Evolutionary conservation across 2,329 filamentous ascomycete genomes (phyloP).

Genomic region (Pseudocercospora musae): DNA sequence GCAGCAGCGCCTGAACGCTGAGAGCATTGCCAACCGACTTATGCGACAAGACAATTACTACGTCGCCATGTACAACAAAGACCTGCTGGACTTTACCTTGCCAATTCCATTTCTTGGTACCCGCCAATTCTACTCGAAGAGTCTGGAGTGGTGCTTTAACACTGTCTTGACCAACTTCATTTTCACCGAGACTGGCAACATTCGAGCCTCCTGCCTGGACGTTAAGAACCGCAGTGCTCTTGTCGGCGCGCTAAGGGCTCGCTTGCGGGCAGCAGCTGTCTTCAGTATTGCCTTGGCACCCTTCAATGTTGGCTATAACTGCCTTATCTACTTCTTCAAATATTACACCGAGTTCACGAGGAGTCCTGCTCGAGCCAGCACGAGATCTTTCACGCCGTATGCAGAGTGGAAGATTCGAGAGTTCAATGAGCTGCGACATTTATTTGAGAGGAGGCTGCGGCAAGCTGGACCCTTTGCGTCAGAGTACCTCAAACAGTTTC

Average conservation of each 20-base stretch:
- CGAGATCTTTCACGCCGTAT: constrained; percentile 84
- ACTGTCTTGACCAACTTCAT: constrained; percentile 90
- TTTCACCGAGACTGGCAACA: constrained; percentile 84
- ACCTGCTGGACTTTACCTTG: constrained; percentile 81
- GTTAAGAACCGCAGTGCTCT: constrained; percentile 75
- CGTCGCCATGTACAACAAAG: constrained; percentile 96
- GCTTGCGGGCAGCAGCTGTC: constrained; percentile 78
- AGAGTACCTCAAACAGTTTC: constrained; percentile 91
- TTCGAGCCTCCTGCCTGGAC: constrained; percentile 80
- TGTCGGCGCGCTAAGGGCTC: constrained; percentile 70
- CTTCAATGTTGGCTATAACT: constrained; percentile 78
- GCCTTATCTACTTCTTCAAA: constrained; percentile 87
- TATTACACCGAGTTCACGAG: constrained; percentile 98
- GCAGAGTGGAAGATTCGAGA: constrained; percentile 98
- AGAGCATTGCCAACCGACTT: constrained; percentile 92
- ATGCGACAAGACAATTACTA: constrained; percentile 98
- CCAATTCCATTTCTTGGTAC: constrained; percentile 78
- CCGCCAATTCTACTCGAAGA: constrained; percentile 81
- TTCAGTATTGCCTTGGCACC: constrained; percentile 85
- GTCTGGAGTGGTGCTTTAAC: constrained; percentile 87
- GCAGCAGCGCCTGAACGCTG: constrained; percentile 85
- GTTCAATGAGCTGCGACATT: constrained; percentile 92
- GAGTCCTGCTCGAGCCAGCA: constrained; percentile 81
- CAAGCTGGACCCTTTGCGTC: constrained; percentile 95
- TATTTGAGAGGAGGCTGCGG: constrained; percentile 84